Percentiles rank a stretch among this genome's conserved stretches.
Conservation (phyloP, 2,329 filamentous ascomycete genomes). For the Elsinoe perseae region DNA sequence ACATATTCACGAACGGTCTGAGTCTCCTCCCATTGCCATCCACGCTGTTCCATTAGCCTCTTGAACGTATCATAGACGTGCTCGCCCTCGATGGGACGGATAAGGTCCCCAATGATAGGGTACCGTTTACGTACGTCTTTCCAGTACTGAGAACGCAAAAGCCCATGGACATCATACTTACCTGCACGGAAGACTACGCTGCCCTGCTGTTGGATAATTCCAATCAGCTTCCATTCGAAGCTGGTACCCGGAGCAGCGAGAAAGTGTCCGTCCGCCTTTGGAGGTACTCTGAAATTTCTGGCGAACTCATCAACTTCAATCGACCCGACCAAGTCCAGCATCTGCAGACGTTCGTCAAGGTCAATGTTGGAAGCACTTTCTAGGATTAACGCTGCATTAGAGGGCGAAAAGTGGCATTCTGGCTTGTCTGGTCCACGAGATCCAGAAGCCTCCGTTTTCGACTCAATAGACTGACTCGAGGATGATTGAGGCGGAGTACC, state of each 20-base stretch:
- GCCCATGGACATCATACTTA: neutral
- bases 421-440: no score
- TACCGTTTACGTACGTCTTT: neutral
- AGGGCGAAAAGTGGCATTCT: no score
- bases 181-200: no score
- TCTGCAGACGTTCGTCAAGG: no score
- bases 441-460: no score
- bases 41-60: neutral
- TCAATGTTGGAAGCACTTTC: no score
- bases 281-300: no score
- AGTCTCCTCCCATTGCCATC: neutral
- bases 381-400: no score
- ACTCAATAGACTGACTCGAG: no score
- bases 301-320: neutral
- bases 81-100: neutral
- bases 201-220: no score
- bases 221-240: no score
- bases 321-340: neutral
- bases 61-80: neutral
- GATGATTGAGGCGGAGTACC: no score
- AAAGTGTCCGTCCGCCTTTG: neutral
- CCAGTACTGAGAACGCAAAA: neutral
- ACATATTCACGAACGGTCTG: neutral
- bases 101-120: neutral
- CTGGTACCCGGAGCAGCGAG: neutral